phyloP scores from a whole-genome alignment of 192 early-diverging fungal species.

The Mortierella alpina region DNA sequence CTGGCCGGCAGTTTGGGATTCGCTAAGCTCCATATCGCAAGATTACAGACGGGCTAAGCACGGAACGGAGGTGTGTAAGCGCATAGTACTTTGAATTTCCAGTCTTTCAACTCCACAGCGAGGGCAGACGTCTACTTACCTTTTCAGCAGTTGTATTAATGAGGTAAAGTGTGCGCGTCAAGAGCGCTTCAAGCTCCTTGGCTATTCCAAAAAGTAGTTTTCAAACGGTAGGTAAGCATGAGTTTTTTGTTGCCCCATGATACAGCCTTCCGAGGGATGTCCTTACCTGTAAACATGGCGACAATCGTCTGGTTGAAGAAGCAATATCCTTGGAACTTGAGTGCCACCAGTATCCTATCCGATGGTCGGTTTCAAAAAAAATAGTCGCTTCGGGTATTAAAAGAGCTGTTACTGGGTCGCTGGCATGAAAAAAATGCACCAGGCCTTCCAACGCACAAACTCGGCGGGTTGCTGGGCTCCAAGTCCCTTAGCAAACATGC shows the following conservation, averaged over 20 bases:
- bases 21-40: slow-evolving; percentile 24
- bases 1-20: slow-evolving; percentile 7
- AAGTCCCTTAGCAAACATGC: slow-evolving; percentile 7
- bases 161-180: slow-evolving; percentile 9
- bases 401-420: background rate
- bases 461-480: slow-evolving; percentile 11
- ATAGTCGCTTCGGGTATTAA: background rate
- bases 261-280: background rate
- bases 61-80: background rate
- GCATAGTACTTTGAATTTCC: background rate
- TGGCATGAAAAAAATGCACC: background rate
- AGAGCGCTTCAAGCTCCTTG: slow-evolving; percentile 12
- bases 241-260: too few relatives aligned
- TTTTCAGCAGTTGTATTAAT: slow-evolving; percentile 21
- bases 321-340: slow-evolving; percentile 22
- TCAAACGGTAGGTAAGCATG: background rate
- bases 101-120: background rate
- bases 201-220: background rate
- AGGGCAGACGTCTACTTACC: background rate
- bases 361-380: too few relatives aligned
- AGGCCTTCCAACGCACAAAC: background rate
- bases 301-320: slow-evolving; percentile 21
- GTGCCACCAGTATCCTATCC: slow-evolving; percentile 15
- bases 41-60: slow-evolving; percentile 10
- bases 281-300: slow-evolving; percentile 24